phyloP scores from a whole-genome alignment of 768 basidiomycete genomes.

The Russula dissimulans region DNA sequence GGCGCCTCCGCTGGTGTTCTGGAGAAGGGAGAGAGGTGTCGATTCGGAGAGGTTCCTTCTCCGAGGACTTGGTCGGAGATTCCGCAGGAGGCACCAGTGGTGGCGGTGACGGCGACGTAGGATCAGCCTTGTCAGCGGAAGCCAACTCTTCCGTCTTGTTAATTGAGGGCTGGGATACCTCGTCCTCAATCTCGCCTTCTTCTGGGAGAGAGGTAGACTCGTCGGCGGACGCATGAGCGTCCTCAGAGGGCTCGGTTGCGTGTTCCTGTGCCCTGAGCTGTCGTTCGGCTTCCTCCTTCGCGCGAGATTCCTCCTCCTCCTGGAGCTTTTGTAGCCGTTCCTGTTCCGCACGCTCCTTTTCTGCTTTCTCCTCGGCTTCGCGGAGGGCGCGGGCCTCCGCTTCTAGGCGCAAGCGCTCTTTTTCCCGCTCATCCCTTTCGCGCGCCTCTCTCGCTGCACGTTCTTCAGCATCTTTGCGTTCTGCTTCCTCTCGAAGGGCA shows the following conservation, averaged over 20 bases:
- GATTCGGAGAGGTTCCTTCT: slow-evolving; percentile 54
- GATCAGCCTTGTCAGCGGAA: neutral
- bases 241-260: slow-evolving; percentile 31
- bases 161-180: slow-evolving; percentile 26
- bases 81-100: slow-evolving; percentile 34
- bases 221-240: slow-evolving; percentile 29
- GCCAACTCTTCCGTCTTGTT: neutral
- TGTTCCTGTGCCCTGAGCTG: slow-evolving; percentile 30
- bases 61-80: slow-evolving; percentile 34
- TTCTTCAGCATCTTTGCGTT: slow-evolving; percentile 33
- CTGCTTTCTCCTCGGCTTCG: slow-evolving; percentile 37
- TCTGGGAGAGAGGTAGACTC: slow-evolving; percentile 34
- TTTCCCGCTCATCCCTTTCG: slow-evolving; percentile 25
- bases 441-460: slow-evolving; percentile 22
- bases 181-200: slow-evolving; percentile 39
- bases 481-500: slow-evolving; percentile 30
- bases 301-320: slow-evolving; percentile 22
- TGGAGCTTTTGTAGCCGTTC: slow-evolving; percentile 21
- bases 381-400: slow-evolving; percentile 19
- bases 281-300: slow-evolving; percentile 25
- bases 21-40: slow-evolving; percentile 44
- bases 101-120: slow-evolving; percentile 19
- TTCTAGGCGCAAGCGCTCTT: slow-evolving; percentile 7
- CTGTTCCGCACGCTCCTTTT: slow-evolving; percentile 34
- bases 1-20: slow-evolving; percentile 43